Percentiles rank a stretch among this genome's conserved stretches.
These are phyloP conservation scores for Pythium periplocum DNA, from an alignment of 352 stramenopile genomes.

Conservation along the genomic window DNA sequence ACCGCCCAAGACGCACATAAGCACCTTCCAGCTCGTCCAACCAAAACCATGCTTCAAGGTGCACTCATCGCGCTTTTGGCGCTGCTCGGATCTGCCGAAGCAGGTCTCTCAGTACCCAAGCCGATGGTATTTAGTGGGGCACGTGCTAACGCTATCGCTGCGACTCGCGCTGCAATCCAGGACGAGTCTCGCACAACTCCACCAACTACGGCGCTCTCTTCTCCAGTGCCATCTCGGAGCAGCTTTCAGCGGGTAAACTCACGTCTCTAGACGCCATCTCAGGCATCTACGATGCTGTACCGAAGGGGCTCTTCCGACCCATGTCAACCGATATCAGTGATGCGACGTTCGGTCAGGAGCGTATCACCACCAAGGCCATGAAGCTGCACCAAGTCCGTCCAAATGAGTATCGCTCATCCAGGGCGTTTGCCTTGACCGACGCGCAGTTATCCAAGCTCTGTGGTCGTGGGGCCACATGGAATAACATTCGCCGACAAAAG, in stretches of 20 bases:
- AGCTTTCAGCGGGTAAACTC: slow-evolving; percentile 12
- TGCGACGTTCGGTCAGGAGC: slow-evolving; percentile 30
- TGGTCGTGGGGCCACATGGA: slow-evolving; percentile 12
- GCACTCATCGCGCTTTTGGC: no score
- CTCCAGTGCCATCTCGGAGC: slow-evolving; percentile 12
- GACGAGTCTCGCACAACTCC: slow-evolving; percentile 18
- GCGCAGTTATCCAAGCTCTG: slow-evolving; percentile 28
- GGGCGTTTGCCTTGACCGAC: not conserved
- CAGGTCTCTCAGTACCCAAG: no score
- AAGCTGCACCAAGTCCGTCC: slow-evolving; percentile 21
- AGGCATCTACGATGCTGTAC: slow-evolving; percentile 22
- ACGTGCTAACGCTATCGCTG: no score
- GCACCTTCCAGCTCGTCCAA: no score
- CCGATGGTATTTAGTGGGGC: no score
- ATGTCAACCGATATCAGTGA: slow-evolving; percentile 30
- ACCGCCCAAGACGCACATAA: no score
- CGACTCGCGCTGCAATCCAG: slow-evolving; percentile 4
- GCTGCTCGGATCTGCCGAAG: no score
- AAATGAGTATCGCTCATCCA: not conserved
- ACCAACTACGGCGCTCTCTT: not conserved
- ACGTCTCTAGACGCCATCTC: slow-evolving; percentile 16
- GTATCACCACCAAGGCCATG: slow-evolving; percentile 39
- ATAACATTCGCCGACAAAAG: slow-evolving; percentile 15
- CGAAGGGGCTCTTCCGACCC: slow-evolving; percentile 5
- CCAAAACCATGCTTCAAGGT: no score